phyloP scores from a whole-genome alignment of 2,329 filamentous ascomycete genomes.

The Epichloe sp. region DNA sequence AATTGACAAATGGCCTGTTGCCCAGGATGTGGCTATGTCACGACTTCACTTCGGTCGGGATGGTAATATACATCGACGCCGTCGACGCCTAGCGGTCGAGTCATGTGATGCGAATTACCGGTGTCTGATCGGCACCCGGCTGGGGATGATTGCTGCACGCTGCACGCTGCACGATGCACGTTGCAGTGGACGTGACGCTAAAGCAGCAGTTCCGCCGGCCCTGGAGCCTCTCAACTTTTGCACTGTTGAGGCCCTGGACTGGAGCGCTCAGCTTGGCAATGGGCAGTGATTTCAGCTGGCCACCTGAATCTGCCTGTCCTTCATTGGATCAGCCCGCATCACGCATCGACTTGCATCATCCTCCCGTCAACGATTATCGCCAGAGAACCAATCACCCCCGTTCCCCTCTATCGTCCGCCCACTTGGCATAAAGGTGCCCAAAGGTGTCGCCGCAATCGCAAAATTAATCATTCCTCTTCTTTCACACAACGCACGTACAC shows the following conservation, averaged over 20 bases:
- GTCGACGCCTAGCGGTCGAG: neutral
- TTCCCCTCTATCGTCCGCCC: neutral
- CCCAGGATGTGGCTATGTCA: too few species aligned
- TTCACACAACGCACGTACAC: too few species aligned
- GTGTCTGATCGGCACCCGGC: neutral
- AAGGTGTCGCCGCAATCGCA: neutral
- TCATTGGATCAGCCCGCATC: neutral
- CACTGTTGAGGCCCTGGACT: too few species aligned
- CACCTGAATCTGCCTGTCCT: neutral
- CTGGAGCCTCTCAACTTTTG: neutral
- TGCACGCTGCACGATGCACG: too few species aligned
- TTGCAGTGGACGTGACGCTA: neutral
- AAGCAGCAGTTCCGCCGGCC: neutral
- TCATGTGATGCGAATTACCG: slow-evolving; percentile 3
- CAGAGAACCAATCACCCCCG: neutral
- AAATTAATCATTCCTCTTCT: neutral
- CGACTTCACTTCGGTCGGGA: too few species aligned
- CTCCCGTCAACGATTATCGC: neutral
- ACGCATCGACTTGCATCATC: neutral
- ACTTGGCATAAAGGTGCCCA: neutral
- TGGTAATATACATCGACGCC: neutral
- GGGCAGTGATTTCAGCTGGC: neutral
- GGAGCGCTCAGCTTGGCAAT: too few species aligned
- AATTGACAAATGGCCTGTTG: too few species aligned
- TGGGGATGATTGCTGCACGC: neutral